Evolutionary conservation across 805 yeast species (phyloP).

Genomic region (Zygoascus bituminiphila): DNA sequence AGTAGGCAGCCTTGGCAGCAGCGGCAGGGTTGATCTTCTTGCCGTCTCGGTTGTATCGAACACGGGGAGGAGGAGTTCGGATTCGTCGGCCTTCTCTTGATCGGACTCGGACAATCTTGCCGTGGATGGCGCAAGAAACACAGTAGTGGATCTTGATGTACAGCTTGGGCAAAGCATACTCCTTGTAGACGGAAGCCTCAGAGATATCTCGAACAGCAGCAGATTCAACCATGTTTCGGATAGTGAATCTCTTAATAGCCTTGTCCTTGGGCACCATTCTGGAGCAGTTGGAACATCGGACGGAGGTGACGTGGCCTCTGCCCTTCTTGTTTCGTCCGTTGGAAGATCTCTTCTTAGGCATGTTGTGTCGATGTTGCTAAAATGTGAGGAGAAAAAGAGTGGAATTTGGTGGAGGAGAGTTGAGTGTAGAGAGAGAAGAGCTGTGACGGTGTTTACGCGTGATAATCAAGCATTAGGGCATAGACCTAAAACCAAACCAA

Average conservation of each 20-base stretch:
- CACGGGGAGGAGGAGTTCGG: conserved; percentile 99
- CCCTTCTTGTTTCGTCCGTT: conserved; percentile 99
- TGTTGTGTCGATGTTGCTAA: conserved; percentile 34
- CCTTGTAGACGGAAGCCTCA: conserved; percentile 98
- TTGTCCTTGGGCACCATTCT: conserved; percentile 99
- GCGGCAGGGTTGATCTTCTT: conserved; percentile 97
- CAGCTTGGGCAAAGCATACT: conserved; percentile 98
- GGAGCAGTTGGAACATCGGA: conserved; percentile 99
- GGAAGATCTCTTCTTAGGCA: conserved; percentile 99
- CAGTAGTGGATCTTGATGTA: conserved; percentile 99
- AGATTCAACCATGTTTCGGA: conserved; percentile 99
- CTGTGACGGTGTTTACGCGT: neutral
- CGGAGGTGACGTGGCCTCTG: conserved; percentile 99
- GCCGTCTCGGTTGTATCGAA: conserved; percentile 88
- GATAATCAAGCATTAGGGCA: no score
- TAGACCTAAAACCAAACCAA: no score
- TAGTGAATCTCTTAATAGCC: conserved; percentile 99
- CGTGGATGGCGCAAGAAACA: conserved; percentile 99
- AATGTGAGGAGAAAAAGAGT: neutral
- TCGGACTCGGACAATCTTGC: conserved; percentile 99
- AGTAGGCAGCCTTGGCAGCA: conserved; percentile 75
- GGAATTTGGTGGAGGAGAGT: neutral
- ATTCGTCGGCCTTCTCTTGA: conserved; percentile 97
- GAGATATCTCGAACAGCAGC: conserved; percentile 99
- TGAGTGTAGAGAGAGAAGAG: neutral